Percentiles rank a stretch among this genome's conserved stretches.
Evolutionary conservation across 768 basidiomycete species (phyloP).

Genomic region (Suillus subalutaceus): DNA sequence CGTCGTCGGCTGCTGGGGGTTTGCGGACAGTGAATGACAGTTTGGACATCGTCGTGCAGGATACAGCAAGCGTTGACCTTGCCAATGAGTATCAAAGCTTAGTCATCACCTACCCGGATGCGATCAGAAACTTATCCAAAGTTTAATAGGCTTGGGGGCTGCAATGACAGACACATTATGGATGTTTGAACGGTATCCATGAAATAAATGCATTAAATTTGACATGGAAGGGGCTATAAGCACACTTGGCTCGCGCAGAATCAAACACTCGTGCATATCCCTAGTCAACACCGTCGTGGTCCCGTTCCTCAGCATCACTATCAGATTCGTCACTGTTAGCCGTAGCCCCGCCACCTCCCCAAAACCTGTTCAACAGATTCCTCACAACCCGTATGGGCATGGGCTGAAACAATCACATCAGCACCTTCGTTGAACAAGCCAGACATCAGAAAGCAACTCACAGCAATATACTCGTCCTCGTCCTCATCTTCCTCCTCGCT

Average conservation of each 20-base stretch:
- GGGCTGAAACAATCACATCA: slow-evolving; percentile 41
- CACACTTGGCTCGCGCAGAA: not conserved
- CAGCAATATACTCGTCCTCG: slow-evolving; percentile 49
- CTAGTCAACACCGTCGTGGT: slow-evolving; percentile 10
- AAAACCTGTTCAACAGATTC: slow-evolving; percentile 62
- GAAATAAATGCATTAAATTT: not conserved
- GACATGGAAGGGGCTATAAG: not conserved
- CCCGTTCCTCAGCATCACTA: slow-evolving; percentile 7
- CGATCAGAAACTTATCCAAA: too few relatives aligned
- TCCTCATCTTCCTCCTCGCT: slow-evolving; percentile 47
- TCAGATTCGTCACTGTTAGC: slow-evolving; percentile 20
- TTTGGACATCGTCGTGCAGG: slow-evolving; percentile 34
- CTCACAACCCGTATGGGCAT: slow-evolving; percentile 61
- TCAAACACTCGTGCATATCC: too few relatives aligned
- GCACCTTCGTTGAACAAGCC: not conserved
- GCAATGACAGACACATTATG: not conserved
- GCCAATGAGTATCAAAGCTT: not conserved
- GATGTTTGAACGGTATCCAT: not conserved
- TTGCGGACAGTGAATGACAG: slow-evolving; percentile 87
- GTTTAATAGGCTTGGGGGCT: not conserved
- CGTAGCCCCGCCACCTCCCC: slow-evolving; percentile 43
- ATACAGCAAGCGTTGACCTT: not conserved
- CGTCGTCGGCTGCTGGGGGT: slow-evolving; percentile 66
- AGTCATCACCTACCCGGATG: not conserved
- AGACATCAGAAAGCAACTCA: slow-evolving; percentile 33